Evolutionary conservation across 2,329 filamentous ascomycete species (phyloP), one percentile per base, ranked within the genome.

Genomic region (Trichophaea hybrida): DNA sequence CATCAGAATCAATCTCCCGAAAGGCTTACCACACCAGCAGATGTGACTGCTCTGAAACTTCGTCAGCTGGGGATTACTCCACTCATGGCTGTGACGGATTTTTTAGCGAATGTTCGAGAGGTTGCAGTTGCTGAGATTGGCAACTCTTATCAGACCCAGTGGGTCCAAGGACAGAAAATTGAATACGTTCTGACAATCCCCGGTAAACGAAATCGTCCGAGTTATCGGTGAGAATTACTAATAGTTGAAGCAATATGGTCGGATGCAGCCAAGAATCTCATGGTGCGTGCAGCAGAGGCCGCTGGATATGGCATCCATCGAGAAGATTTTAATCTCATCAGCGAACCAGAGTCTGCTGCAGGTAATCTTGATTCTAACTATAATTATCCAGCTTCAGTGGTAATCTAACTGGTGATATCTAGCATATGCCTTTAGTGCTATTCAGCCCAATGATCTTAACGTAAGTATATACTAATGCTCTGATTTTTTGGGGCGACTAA

Each of bases 191-290:
- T 57, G 38, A 57, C 55, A n/a, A 32, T 31, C 5, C 50, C 44
- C n/a, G n/a, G n/a, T n/a, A n/a, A n/a, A n/a, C n/a, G n/a, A n/a
- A n/a, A n/a, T n/a, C n/a, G n/a, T n/a, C n/a, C n/a, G n/a, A n/a
- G n/a, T n/a, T n/a, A n/a, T n/a, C n/a, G n/a, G n/a, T n/a, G n/a
- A n/a, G n/a, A n/a, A n/a, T n/a, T n/a, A n/a, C n/a, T n/a, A n/a
- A n/a, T n/a, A n/a, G n/a, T n/a, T n/a, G n/a, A n/a, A 6, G 44
- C 64, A 51, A 85, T 91, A 4, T 93, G 87, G 87, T 86, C 82
- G 24, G 87, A 91, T 70, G 80, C 84, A 0, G 87, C 86, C 17
- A 91, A 91, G 74, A 86, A 88, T 70, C 85, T 85, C 4, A 91
- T 86, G 1, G 73, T 89, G 55, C 80, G 85, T 69, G 86, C 86